A percentile compares a stretch with the other conserved stretches of the same genome.
These are phyloP conservation scores for Colletotrichum tropicale DNA, from an alignment of 2,329 filamentous ascomycete species.

Conservation along the genomic window DNA sequence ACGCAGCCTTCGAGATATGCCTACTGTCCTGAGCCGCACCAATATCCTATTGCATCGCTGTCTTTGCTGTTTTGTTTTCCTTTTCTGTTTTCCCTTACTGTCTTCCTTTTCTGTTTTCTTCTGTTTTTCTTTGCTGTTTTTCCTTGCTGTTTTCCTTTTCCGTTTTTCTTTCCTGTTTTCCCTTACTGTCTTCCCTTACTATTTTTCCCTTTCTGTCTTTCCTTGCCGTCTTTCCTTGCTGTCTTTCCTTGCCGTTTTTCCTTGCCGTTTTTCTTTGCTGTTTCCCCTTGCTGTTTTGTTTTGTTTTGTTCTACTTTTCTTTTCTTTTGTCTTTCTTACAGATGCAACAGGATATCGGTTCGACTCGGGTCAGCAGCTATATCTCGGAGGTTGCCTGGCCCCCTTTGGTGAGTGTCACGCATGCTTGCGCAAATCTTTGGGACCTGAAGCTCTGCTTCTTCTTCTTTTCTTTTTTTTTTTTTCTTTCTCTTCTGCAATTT, in stretches of 20 bases:
- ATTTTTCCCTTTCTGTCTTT: no score
- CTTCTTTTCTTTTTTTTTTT: background rate
- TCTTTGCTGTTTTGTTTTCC: background rate
- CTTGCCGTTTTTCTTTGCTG: background rate
- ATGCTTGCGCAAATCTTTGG: background rate
- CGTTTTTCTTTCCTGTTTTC: background rate
- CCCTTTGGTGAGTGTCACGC: background rate
- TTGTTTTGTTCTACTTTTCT: background rate
- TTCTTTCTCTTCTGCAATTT: background rate
- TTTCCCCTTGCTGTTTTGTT: background rate
- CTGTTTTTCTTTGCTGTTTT: fast-evolving
- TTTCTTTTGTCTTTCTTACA: background rate
- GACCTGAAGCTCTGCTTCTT: background rate
- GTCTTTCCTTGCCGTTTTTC: no score
- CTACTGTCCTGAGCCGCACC: background rate
- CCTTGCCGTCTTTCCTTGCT: no score
- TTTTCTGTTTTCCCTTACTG: background rate
- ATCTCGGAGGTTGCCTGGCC: background rate
- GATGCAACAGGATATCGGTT: background rate
- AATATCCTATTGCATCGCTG: background rate
- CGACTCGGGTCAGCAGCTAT: background rate
- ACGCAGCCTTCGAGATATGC: background rate
- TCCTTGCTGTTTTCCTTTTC: fast-evolving
- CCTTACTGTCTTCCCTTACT: no score
- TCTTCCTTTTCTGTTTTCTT: background rate